Conservation (phyloP, 2,329 filamentous ascomycete species). For the Ophiostoma fasciatum region DNA sequence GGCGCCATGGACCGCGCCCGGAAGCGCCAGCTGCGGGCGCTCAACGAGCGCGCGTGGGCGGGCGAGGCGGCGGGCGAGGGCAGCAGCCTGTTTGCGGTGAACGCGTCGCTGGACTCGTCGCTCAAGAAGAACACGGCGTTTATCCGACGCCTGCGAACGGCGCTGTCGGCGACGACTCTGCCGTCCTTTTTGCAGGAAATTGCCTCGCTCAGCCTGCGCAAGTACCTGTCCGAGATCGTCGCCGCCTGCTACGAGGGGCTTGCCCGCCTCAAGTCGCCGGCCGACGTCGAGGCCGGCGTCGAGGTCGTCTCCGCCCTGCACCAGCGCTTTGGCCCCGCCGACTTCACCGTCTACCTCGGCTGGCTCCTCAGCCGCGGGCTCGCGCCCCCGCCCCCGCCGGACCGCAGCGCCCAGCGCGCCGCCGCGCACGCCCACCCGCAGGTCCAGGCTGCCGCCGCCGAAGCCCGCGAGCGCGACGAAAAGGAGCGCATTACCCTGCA, state of each 20-base stretch:
- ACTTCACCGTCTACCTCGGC: constrained; percentile 83
- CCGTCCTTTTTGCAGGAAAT: constrained; percentile 82
- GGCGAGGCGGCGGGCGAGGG: constrained; percentile 43
- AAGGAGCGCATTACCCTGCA: constrained; percentile 84
- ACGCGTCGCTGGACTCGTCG: constrained; percentile 75
- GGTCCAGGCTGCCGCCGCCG: constrained; percentile 59
- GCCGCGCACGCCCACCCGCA: constrained; percentile 72
- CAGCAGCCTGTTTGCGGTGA: constrained; percentile 50
- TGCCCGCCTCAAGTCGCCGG: constrained; percentile 77
- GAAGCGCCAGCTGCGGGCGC: constrained; percentile 68
- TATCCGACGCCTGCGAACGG: constrained; percentile 88
- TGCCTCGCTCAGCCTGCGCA: constrained; percentile 77
- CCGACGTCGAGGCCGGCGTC: constrained; percentile 82
- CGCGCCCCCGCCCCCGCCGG: constrained; percentile 75
- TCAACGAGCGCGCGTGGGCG: constrained; percentile 79
- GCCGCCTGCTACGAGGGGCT: constrained; percentile 91
- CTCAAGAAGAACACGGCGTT: constrained; percentile 98
- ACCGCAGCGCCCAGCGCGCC: constrained; percentile 69
- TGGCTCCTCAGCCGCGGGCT: constrained; percentile 88
- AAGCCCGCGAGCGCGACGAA: constrained; percentile 86
- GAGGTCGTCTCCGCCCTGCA: constrained; percentile 93
- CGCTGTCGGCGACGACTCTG: constrained; percentile 65
- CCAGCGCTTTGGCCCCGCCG: constrained; percentile 77
- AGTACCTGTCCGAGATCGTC: constrained; percentile 94
- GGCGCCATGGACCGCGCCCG: constrained; percentile 45